Conservation (phyloP, 192 early-diverging fungal genomes). For the Irineochytrium annulatum region DNA sequence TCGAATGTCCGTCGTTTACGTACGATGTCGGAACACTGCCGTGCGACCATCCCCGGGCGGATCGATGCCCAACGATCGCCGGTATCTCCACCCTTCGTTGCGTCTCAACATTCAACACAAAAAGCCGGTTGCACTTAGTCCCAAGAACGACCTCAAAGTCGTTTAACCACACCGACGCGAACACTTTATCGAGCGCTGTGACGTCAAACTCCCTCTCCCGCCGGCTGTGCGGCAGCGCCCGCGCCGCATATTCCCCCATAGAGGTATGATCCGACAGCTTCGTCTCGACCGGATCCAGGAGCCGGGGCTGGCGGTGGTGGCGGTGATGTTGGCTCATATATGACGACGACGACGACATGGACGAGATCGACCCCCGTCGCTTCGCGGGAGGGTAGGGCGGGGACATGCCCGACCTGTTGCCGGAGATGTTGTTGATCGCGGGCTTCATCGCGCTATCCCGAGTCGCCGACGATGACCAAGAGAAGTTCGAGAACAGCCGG, state of each 20-base stretch:
- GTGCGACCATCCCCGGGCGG: neutral
- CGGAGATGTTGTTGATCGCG: too few species aligned
- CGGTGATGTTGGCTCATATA: too few species aligned
- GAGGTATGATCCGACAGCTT: neutral
- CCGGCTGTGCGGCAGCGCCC: neutral
- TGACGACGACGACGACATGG: too few species aligned
- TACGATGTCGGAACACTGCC: neutral
- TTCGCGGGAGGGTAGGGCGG: too few species aligned
- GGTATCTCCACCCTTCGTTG: slow-evolving; percentile 34
- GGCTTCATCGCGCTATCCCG: too few species aligned
- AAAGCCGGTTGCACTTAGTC: slow-evolving; percentile 56
- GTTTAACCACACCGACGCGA: slow-evolving; percentile 51
- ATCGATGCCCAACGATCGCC: neutral
- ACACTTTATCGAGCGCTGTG: slow-evolving; percentile 50
- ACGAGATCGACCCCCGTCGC: too few species aligned
- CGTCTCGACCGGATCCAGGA: too few species aligned
- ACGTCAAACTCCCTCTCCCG: neutral
- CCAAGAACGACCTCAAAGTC: slow-evolving; percentile 51
- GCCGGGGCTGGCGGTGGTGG: too few species aligned
- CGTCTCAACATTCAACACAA: slow-evolving; percentile 36
- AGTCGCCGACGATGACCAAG: too few species aligned
- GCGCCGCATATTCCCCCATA: neutral
- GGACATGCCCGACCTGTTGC: too few species aligned
- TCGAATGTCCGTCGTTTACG: neutral
- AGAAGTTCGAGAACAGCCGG: too few species aligned